Evolutionary conservation across 208 protist species (phyloP), one percentile per base, ranked within the genome.

Genomic region (Acanthamoeba quina): DNA sequence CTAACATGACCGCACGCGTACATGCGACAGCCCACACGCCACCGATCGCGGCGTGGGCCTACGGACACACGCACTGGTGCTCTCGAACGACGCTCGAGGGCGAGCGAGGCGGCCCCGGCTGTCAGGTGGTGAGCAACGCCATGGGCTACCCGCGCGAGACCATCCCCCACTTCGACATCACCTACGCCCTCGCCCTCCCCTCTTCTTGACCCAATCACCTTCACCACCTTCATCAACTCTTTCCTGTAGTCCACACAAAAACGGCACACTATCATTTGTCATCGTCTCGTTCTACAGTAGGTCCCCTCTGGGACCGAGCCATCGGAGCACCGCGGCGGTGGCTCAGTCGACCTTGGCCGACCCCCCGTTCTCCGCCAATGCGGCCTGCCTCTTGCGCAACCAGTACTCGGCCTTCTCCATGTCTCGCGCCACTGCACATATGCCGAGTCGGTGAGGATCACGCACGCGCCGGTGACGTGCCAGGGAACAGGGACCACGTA

Each of bases 1-100:
- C 37, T 41, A 41, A 41, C 37, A 41, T 41, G 37, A 41, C 37
- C 34, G 37, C 37, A 41, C 37, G 37, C 11, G 56, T 26, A 17
- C 24, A 13, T 34, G 15, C 68, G 11, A 26, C 34, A 37, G 72
- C 31, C 1, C 72, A 49, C 72, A 49, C 41, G 72, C 72, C 80
- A 21, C 80, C 80, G 19, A 89, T 89, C 31, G 80, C 56, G 52
- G 80, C 80, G 9, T 89, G 80, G 80, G 80, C 80, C 52, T 89
- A 89, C 52, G 80, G 80, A 19, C 80, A 89, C 80, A 89, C 80
- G 24, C 80, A 89, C 52, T 89, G 72, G 72, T 80, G 72, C 72
- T 17, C 29, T 11, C 29, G 72, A 80, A 80, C 72, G 41, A 52
- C 26, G 21, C 11, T 80, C 31, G 21, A 49, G n/a, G 68, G 68